phyloP scores from a whole-genome alignment of 176 grass and related monocot species.

The Eleusine indica region DNA sequence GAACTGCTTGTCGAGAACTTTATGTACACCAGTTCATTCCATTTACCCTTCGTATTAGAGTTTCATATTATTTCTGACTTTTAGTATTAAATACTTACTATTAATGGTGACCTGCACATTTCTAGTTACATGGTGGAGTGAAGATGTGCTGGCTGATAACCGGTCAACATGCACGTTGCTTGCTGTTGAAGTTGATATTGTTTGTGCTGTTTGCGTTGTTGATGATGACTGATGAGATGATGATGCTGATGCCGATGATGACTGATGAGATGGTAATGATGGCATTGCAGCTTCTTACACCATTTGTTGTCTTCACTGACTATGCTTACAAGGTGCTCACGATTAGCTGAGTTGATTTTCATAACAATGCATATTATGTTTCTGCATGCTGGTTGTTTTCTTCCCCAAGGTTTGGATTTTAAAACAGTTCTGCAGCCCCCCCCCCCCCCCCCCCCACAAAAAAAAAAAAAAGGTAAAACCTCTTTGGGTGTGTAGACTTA shows the following conservation, averaged over 20 bases:
- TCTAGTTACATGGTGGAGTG: constrained; percentile 74
- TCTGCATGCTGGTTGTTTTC: constrained; percentile 12
- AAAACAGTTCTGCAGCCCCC: neutral
- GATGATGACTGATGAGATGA: constrained; percentile 43
- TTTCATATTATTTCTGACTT: constrained; percentile 28
- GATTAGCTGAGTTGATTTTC: constrained; percentile 34
- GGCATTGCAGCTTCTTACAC: constrained; percentile 14
- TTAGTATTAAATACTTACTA: constrained; percentile 43
- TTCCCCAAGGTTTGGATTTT: neutral
- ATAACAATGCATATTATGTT: neutral
- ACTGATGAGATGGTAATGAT: constrained; percentile 39
- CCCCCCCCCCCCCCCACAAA: too few relatives aligned
- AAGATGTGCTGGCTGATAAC: constrained; percentile 60
- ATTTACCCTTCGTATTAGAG: constrained; percentile 38
- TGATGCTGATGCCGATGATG: constrained; percentile 41
- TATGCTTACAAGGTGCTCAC: constrained; percentile 56
- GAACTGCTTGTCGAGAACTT: constrained; percentile 42
- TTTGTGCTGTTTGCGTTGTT: constrained; percentile 59
- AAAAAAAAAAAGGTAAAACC: too few relatives aligned
- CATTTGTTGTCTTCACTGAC: constrained; percentile 47
- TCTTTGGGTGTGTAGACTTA: neutral
- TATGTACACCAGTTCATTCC: constrained; percentile 43
- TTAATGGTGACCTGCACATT: constrained; percentile 56
- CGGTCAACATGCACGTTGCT: constrained; percentile 49
- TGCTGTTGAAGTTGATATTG: constrained; percentile 66